Evolutionary conservation across 2,329 filamentous ascomycete species (phyloP).

Genomic region (Alternaria sp.): DNA sequence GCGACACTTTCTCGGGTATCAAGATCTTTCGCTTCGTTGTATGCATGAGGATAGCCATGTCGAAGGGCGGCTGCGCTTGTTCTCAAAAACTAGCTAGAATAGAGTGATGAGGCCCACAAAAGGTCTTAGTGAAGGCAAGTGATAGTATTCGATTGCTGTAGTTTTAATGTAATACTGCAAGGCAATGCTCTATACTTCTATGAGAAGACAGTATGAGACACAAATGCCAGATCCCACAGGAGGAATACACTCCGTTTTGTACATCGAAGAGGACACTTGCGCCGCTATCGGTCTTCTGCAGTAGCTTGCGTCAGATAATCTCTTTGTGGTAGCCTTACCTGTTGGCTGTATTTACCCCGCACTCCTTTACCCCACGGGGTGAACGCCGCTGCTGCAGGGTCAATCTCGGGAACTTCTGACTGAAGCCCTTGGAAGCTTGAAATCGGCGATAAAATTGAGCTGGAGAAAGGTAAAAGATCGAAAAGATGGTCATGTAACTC

Average conservation of each 20-base stretch:
- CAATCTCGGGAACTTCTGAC: neutral
- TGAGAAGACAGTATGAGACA: neutral
- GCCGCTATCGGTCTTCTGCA: conserved; percentile 40
- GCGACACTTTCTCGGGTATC: conserved; percentile 81
- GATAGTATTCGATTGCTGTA: neutral
- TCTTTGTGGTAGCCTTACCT: conserved; percentile 32
- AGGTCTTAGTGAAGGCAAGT: too few relatives aligned
- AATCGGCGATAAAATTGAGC: neutral
- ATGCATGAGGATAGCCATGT: conserved; percentile 45
- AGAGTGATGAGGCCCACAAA: neutral
- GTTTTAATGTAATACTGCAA: neutral
- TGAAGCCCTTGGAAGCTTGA: neutral
- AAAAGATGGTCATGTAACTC: neutral
- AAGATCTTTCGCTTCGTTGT: conserved; percentile 64
- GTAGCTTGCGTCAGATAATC: conserved; percentile 36
- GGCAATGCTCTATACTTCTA: neutral
- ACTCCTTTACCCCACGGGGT: conserved; percentile 37
- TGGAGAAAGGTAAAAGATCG: neutral
- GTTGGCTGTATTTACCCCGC: conserved; percentile 44
- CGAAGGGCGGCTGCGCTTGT: neutral
- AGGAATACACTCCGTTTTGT: conserved; percentile 16
- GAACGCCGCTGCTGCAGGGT: conserved; percentile 7
- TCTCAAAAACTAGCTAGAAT: neutral
- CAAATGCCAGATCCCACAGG: neutral
- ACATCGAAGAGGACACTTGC: conserved; percentile 15